Evolutionary conservation across 106 monocot genomes (phyloP), one percentile per base, ranked within the genome.

Genomic region (Platanthera guangdongensis): DNA sequence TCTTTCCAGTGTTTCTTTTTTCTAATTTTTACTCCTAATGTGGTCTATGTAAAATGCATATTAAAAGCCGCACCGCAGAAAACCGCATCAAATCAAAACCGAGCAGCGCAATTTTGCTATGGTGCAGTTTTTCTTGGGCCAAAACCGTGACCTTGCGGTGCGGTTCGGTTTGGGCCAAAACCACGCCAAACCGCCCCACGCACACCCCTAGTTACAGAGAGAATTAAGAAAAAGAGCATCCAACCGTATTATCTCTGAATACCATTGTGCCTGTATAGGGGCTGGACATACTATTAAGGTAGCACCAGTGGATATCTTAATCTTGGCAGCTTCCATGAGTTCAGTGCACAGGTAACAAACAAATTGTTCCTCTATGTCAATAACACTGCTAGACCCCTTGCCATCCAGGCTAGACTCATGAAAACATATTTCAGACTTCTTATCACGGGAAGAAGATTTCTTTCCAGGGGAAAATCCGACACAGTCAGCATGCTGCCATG

Each of bases 401-500:
- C 76, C 82, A 51, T 67, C 82, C 47, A 12, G 76, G 28, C 14
- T 18, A 63, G n/a, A 50, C 45, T 77, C 22, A 50, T 74, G 48
- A 13, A 15, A 47, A 80, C 21, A 18, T 25, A 80, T 64, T 74
- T 28, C 49, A 53, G 15, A 30, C 74, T 62, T 82, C 73, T 30
- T 76, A 13, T 82, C 72, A 74, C 47, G 47, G 22, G 78, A 71
- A 72, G 64, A 52, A 50, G 59, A 75, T 49, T 86, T 89, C 57
- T 80, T 76, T 64, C 84, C 88, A 55, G 94, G 84, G 59, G 73
- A 81, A 53, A 82, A 99, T 78, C 86, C 91, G 65, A 94, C 97
- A 86, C 97, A 99, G 50, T 86, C 79, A 72, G 94, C 97, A 89
- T 99, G 97, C 78, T 99, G 94, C 97, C 97, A 99, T 68, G 94